Evolutionary conservation across 2,329 filamentous ascomycete species (phyloP), one percentile per base, ranked within the genome.

Genomic region (Sporothrix pallida): DNA sequence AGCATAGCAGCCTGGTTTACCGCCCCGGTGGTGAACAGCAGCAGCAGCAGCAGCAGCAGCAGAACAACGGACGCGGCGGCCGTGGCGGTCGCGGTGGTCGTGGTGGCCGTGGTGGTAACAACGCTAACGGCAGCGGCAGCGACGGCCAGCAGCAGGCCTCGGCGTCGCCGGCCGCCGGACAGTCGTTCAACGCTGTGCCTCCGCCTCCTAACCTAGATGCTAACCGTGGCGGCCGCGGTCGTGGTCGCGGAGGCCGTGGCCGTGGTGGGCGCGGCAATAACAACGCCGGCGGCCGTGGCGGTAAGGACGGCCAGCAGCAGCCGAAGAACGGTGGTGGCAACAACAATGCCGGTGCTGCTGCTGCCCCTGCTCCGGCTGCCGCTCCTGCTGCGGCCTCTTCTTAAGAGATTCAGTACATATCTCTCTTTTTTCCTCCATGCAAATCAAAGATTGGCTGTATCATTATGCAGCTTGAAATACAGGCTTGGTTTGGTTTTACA

Each of bases 171-270:
- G 78, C 60, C 72, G 77, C 56, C n/a, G 74, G 75, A 42, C 80
- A 81, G 70, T 80, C 77, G 48, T 91, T 88, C 78, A 86, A 85
- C 74, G 86, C 86, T 17, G 87, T 91, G 8, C 88, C 89, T 44
- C 91, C 91, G 26, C 91, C 91, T 0, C 81, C 87, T 1, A 86
- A 80, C 60, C 81, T 92, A 13, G 86, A 91, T 75, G 78, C 82
- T 20, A 78, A 81, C 26, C 83, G 82, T 37, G 81, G 84, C 12
- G 80, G 83, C 37, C 82, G 85, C 65, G 81, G 82, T 69, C 79
- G 83, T 74, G 84, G 77, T 20, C 72, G 78, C 54, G 78, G 80
- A 17, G 79, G 82, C 52, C 80, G 82, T 60, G 81, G 83, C 65
- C 82, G 82, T 42, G 81, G 84, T 13, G 80, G 84, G 15, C 81